These are phyloP conservation scores for Debaryomyces singareniensis DNA, from an alignment of 1,139 yeast species.

Conservation along the genomic window DNA sequence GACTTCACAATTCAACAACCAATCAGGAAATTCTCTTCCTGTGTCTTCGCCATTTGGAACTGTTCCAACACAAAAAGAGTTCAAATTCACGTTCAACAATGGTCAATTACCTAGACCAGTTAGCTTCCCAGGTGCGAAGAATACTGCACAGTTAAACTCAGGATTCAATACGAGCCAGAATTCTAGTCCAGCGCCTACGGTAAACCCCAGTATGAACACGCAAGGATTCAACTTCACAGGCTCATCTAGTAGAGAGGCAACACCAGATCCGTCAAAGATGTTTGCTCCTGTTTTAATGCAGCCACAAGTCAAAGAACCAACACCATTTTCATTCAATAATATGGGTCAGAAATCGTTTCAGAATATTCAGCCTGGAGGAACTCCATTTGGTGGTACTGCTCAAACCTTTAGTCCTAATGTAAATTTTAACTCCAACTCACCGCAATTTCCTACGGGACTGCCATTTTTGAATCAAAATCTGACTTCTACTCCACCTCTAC, in stretches of 20 bases:
- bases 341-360: background rate
- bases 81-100: too few species aligned
- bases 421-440: background rate
- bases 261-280: constrained; percentile 24
- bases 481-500: constrained; percentile 10
- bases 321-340: background rate
- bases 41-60: constrained; percentile 1
- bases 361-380: background rate
- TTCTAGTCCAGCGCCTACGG: background rate
- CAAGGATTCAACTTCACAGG: constrained; percentile 16
- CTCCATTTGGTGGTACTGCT: constrained; percentile 1
- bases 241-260: constrained; percentile 11
- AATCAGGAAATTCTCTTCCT: too few species aligned
- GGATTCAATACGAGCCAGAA: too few species aligned
- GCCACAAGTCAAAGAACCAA: background rate
- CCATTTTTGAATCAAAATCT: constrained; percentile 5
- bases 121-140: too few species aligned
- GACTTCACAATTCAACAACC: too few species aligned
- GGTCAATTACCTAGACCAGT: too few species aligned
- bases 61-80: background rate
- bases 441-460: too few species aligned
- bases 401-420: background rate
- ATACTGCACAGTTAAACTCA: too few species aligned
- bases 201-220: too few species aligned
- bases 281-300: constrained; percentile 9